Evolutionary conservation across 805 yeast species (phyloP).

Genomic region (Clavispora fructus): DNA sequence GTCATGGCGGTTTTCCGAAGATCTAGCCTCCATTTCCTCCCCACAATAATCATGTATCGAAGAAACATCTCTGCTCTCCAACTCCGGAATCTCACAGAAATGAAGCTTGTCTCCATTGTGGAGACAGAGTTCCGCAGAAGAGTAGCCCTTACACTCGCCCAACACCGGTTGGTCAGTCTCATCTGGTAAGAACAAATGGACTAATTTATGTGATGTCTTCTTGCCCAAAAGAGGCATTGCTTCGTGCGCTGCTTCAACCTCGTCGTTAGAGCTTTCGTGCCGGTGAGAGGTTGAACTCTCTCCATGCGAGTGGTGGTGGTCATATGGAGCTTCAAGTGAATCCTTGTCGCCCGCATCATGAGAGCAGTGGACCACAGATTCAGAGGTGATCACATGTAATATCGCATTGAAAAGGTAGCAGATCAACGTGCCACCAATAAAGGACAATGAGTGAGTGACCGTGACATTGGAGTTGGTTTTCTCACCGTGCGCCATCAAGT

Average conservation of each 20-base stretch:
- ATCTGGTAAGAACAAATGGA: slow-evolving; percentile 22
- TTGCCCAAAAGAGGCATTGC: slow-evolving; percentile 8
- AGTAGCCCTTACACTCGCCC: slow-evolving; percentile 47
- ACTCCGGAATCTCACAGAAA: slow-evolving; percentile 37
- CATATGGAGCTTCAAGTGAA: background rate
- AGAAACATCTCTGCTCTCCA: slow-evolving; percentile 5
- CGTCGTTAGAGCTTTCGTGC: background rate
- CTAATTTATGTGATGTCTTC: slow-evolving; percentile 16
- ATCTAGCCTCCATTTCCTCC: background rate
- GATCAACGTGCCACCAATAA: slow-evolving; percentile 53
- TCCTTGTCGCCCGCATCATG: slow-evolving; percentile 43
- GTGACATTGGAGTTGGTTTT: slow-evolving; percentile 18
- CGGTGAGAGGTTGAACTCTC: too few relatives aligned
- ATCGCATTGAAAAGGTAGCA: slow-evolving; percentile 59
- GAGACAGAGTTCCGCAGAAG: slow-evolving; percentile 36
- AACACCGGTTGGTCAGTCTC: slow-evolving; percentile 17
- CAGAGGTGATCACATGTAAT: slow-evolving; percentile 72
- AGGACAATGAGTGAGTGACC: slow-evolving; percentile 37
- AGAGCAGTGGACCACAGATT: slow-evolving; percentile 80
- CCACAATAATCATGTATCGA: background rate
- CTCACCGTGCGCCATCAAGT: slow-evolving; percentile 30
- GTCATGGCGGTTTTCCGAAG: background rate
- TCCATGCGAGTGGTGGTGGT: background rate
- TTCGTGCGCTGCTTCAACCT: background rate
- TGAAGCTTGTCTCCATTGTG: slow-evolving; percentile 21